Percentiles rank a stretch among this genome's conserved stretches.
Evolutionary conservation across 1,284 basidiomycete genomes (phyloP).

Genomic region (Chondrostereum purpureum): DNA sequence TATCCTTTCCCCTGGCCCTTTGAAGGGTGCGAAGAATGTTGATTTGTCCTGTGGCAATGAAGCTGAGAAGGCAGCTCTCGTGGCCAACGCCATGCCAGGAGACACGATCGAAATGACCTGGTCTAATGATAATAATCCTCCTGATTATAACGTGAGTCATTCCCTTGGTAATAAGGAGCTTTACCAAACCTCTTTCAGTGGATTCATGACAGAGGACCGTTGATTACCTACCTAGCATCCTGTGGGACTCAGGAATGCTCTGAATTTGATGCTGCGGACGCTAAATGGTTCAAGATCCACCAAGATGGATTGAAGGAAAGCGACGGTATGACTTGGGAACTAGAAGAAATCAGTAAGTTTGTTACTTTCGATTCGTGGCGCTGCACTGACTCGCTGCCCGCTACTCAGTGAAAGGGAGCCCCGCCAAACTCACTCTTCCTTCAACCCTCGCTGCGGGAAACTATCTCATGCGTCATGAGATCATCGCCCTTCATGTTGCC

Average conservation of each 20-base stretch:
- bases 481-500: slow-evolving; percentile 64
- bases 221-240: slow-evolving; percentile 66
- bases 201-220: slow-evolving; percentile 66
- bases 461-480: slow-evolving; percentile 68
- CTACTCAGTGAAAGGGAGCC: slow-evolving; percentile 21
- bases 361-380: not conserved
- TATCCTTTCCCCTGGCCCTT: slow-evolving; percentile 47
- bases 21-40: slow-evolving; percentile 55
- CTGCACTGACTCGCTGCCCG: slow-evolving; percentile 1
- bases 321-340: slow-evolving; percentile 36
- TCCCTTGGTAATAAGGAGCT: slow-evolving; percentile 5
- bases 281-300: slow-evolving; percentile 65
- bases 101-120: slow-evolving; percentile 53
- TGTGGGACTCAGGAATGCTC: slow-evolving; percentile 53
- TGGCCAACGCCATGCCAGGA: slow-evolving; percentile 59
- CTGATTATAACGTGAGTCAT: slow-evolving; percentile 1
- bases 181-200: slow-evolving; percentile 34
- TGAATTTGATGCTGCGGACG: slow-evolving; percentile 48
- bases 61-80: slow-evolving; percentile 42
- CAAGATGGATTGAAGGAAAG: slow-evolving; percentile 27
- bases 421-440: slow-evolving; percentile 48
- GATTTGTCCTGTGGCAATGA: slow-evolving; percentile 59
- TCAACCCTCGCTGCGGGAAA: slow-evolving; percentile 47
- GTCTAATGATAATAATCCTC: slow-evolving; percentile 36
- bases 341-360: slow-evolving; percentile 30